Base-by-base conservation (phyloP, 2,329 filamentous ascomycete genomes). In the Nemania serpens region DNA sequence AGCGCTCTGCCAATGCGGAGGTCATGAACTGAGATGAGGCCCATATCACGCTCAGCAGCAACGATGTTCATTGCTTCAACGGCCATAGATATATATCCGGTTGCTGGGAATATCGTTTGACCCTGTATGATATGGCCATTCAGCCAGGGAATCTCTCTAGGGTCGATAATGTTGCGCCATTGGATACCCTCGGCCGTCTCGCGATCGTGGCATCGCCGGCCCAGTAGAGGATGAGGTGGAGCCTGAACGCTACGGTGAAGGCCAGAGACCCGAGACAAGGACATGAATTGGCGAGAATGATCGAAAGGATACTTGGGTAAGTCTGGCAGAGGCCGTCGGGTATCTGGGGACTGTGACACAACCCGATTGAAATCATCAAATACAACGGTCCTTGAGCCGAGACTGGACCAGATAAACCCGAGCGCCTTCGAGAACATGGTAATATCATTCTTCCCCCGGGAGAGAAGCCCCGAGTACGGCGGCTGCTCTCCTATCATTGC, bases 401-500 rank as follows among this genome's bases (percentile, higher is more conserved):
- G 17, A 17, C 2, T 34, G 10, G 25, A 34, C 55, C 55, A 56
- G 1, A 52, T 18, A n/a, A 15, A 57, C 3, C 59, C 59, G 15
- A 61, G 59, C 6, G n/a, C 41, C 2, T 29, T 2, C 12, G 59
- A 20, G 20, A 57, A 18, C 2, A 42, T 15, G 4, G 48, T 34
- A 11, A 57, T 3, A 6, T 12, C 53, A 36, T 37, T 13, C 7
- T 2, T 2, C 2, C 42, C 18, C 5, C 59, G 15, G 1, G 1
- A 1, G 3, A 22, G n/a, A 9, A 33, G 12, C 7, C 59, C 55
- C 1, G 47, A 55, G 33, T 64, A 61, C 11, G 58, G 58, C 34
- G 52, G 36, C 15, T 33, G 10, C 10, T 61, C 20, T 4, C 42
- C 39, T 12, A 5, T 10, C 2, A 49, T 10, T 20, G 45, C 50